Evolutionary conservation across 352 stramenopile species (phyloP), one percentile per base, ranked within the genome.

Genomic region (Blastocystis sp.): DNA sequence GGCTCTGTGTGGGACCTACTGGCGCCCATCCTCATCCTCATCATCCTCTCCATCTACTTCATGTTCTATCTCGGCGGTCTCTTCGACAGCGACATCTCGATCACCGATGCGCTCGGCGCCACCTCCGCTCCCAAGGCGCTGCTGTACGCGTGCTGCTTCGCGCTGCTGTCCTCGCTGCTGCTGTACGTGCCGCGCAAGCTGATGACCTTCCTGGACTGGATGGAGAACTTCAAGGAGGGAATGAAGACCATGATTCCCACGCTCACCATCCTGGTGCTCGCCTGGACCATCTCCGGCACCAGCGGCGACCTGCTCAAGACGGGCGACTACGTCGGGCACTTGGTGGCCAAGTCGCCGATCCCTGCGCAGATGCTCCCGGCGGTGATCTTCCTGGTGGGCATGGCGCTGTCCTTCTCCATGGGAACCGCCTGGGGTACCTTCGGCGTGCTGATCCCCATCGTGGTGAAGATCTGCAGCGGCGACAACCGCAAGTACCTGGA

Each of bases 361-460:
- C 89, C 92, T 53, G 92, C 92, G 78, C 92, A 93, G 79, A 94
- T 92, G 79, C 81, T 95, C 3, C 93, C 92, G 45, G 93, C 92
- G 19, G 94, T 95, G 67, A 90, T 92, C 21, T 93, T 92, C 34
- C 77, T 95, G 41, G 90, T 97, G 9, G 95, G 93, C 91, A 95
- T 93, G 86, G 71, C 95, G 62, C 93, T 97, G 70, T 95, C 94
- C 17, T 96, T 96, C 69, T 91, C 93, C n/a, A 95, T 93, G 2
- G 94, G 94, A 67, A 95, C 92, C 64, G 90, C 91, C 21, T 96
- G 96, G 87, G 93, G 93, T 67, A 96, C 94, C 9, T 96, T 97
- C 93, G 93, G 92, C 65, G 96, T 97, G 86, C 93, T 97, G 90
- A 96, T 97, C 89, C 94, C 94, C 21, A 95, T 97, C 88, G 90